These are phyloP conservation scores for Daldinia loculata DNA, from an alignment of 495 filamentous ascomycete species.

Conservation along the genomic window DNA sequence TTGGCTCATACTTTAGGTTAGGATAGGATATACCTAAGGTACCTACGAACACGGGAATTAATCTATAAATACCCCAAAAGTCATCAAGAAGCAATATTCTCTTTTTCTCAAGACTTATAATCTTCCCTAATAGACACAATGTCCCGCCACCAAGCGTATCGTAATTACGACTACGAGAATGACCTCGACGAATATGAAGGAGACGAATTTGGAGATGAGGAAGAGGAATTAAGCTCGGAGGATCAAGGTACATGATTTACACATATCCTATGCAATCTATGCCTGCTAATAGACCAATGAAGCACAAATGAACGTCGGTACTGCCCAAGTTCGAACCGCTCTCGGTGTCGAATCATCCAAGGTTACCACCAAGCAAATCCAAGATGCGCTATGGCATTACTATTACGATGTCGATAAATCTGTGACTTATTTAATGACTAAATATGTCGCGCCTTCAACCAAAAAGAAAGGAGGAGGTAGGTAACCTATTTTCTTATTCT, in stretches of 20 bases:
- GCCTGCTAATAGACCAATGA: slow-evolving; percentile 16
- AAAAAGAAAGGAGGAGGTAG: slow-evolving; percentile 62
- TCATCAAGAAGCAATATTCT: background rate
- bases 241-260: slow-evolving; percentile 61
- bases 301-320: slow-evolving; percentile 64
- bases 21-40: too few relatives aligned
- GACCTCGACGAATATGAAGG: slow-evolving; percentile 70
- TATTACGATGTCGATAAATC: slow-evolving; percentile 92
- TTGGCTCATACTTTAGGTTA: background rate
- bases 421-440: slow-evolving; percentile 78
- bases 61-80: too few relatives aligned
- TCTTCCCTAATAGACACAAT: slow-evolving; percentile 48
- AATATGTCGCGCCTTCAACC: slow-evolving; percentile 53
- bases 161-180: slow-evolving; percentile 67
- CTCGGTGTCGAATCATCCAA: slow-evolving; percentile 61
- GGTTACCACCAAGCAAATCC: slow-evolving; percentile 74
- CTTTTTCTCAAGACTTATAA: background rate
- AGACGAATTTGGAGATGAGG: slow-evolving; percentile 54
- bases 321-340: slow-evolving; percentile 61
- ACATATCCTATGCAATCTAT: background rate
- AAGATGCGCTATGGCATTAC: slow-evolving; percentile 94
- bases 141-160: slow-evolving; percentile 69
- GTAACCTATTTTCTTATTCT: slow-evolving; percentile 45
- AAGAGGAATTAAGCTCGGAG: slow-evolving; percentile 64
- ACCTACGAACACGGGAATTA: too few relatives aligned